Evolutionary conservation across 2,329 filamentous ascomycete genomes (phyloP).

Genomic region (Diaporthe citriasiana): DNA sequence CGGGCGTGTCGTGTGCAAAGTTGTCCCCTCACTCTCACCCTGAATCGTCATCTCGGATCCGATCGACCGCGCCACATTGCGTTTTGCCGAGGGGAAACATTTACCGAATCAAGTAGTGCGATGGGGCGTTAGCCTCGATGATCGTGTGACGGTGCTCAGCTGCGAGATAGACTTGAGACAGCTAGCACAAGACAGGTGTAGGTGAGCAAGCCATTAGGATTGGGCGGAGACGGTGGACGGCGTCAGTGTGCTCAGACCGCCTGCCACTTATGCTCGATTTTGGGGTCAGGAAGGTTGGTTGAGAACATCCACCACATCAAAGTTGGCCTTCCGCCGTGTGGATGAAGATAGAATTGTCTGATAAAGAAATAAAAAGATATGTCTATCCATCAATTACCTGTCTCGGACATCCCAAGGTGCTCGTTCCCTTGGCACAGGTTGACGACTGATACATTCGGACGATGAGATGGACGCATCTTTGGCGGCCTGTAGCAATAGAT

Average conservation of each 20-base stretch:
- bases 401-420: constrained; percentile 37
- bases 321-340: neutral
- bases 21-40: neutral
- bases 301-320: neutral
- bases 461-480: constrained; percentile 26
- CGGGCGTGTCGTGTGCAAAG: neutral
- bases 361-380: constrained; percentile 40
- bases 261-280: neutral
- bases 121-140: neutral
- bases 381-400: constrained; percentile 43
- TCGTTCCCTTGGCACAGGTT: constrained; percentile 33
- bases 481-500: constrained; percentile 25
- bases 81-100: constrained; percentile 2
- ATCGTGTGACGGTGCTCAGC: constrained; percentile 16
- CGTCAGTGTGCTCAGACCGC: neutral
- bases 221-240: neutral
- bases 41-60: neutral
- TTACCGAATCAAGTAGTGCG: constrained; percentile 17
- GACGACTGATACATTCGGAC: constrained; percentile 27
- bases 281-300: neutral
- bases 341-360: constrained; percentile 42
- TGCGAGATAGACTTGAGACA: constrained; percentile 26
- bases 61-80: neutral
- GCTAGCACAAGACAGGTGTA: constrained; percentile 8
- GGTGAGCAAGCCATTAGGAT: neutral